Evolutionary conservation across 2,329 filamentous ascomycete genomes (phyloP).

Genomic region (Domatiomyces catenatus): DNA sequence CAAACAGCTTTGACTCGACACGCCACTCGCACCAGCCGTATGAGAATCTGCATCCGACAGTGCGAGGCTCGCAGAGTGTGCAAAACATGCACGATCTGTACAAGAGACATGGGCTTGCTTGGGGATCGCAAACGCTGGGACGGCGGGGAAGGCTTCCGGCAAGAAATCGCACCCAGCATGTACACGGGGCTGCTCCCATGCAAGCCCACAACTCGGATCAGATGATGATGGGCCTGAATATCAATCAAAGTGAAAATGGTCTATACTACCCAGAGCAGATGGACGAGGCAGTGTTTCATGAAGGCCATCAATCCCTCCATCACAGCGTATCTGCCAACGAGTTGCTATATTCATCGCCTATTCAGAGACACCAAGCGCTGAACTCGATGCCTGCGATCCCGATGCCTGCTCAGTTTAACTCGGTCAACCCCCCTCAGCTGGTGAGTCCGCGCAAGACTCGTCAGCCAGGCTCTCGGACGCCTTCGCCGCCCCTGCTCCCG

Average conservation of each 20-base stretch:
- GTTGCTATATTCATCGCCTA: not conserved
- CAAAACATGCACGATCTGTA: conserved; percentile 1
- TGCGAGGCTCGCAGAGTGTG: not conserved
- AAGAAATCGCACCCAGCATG: conserved; percentile 18
- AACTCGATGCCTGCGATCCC: not conserved
- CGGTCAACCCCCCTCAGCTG: conserved; percentile 18
- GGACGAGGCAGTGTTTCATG: conserved; percentile 24
- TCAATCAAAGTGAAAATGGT: conserved; percentile 4
- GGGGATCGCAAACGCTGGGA: conserved; percentile 27
- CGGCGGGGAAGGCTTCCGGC: conserved; percentile 21
- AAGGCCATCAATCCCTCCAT: conserved; percentile 20
- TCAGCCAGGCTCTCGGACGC: conserved; percentile 18
- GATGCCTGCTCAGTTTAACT: not conserved
- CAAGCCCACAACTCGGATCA: conserved; percentile 10
- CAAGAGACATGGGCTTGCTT: conserved; percentile 18
- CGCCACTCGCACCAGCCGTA: conserved; percentile 5
- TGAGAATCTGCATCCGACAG: not conserved
- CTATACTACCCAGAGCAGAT: conserved; percentile 20
- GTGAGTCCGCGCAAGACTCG: conserved; percentile 17
- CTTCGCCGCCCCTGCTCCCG: conserved; percentile 27
- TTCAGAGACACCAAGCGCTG: not conserved
- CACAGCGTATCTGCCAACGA: conserved; percentile 1
- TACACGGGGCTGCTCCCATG: conserved; percentile 22
- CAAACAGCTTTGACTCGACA: conserved; percentile 6
- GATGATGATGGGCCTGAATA: not conserved